Evolutionary conservation across 352 stramenopile genomes (phyloP).

Genomic region (Globisporangium takayamanum): DNA sequence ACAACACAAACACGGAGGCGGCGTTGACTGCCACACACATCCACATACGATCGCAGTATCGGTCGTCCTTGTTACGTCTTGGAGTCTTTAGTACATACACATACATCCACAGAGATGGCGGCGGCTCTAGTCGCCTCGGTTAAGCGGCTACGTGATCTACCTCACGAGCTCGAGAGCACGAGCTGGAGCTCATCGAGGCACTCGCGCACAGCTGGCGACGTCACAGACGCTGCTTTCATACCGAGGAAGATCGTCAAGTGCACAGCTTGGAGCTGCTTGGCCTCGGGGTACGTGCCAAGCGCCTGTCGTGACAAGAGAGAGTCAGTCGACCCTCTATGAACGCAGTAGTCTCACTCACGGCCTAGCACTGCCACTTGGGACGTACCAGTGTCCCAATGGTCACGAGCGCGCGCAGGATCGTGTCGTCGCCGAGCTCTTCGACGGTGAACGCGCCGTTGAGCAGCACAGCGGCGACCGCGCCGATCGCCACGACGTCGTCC

Average conservation of each 20-base stretch:
- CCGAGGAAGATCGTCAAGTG: conserved; percentile 50
- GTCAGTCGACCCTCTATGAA: not conserved
- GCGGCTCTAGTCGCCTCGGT: too few species aligned
- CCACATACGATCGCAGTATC: too few species aligned
- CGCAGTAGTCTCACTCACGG: too few species aligned
- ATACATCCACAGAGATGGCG: too few species aligned
- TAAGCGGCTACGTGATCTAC: not conserved
- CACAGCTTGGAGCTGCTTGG: conserved; percentile 41
- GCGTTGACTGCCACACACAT: too few species aligned
- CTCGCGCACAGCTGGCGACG: conserved; percentile 36
- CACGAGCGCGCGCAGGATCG: conserved; percentile 59
- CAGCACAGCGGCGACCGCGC: conserved; percentile 42
- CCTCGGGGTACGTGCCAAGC: conserved; percentile 25
- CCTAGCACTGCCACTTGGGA: not conserved
- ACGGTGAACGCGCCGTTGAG: conserved; percentile 45
- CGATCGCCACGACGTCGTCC: conserved; percentile 45
- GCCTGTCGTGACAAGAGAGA: conserved; percentile 17
- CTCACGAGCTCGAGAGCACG: conserved; percentile 17
- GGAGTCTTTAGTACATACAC: too few species aligned
- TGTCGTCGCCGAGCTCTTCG: conserved; percentile 69
- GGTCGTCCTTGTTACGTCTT: too few species aligned
- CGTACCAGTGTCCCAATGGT: conserved; percentile 64
- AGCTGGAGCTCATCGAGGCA: conserved; percentile 52
- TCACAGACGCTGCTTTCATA: conserved; percentile 35
- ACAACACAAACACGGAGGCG: too few species aligned